Conservation (phyloP, 2,329 filamentous ascomycete genomes). For the Kalaharituber pfeilii region DNA sequence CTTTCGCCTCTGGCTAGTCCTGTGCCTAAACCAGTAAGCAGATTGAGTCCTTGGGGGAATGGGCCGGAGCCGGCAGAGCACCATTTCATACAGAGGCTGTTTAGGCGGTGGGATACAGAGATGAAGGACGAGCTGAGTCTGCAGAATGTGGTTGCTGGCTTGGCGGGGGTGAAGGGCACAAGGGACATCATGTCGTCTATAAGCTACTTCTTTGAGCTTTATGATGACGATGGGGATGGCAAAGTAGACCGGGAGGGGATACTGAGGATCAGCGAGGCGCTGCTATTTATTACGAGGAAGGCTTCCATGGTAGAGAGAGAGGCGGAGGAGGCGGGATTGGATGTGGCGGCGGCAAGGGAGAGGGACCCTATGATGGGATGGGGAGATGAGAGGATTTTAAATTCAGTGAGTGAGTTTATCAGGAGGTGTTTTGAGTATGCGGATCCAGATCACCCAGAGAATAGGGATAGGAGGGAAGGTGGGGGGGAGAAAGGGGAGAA, state of each 20-base stretch:
- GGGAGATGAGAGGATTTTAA: slow-evolving; percentile 74
- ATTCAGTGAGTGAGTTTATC: slow-evolving; percentile 89
- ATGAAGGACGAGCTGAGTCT: slow-evolving; percentile 61
- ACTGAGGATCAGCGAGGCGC: slow-evolving; percentile 76
- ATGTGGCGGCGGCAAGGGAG: not conserved
- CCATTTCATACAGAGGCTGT: slow-evolving; percentile 80
- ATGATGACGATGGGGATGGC: slow-evolving; percentile 82
- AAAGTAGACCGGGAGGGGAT: slow-evolving; percentile 92
- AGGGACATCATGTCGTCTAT: slow-evolving; percentile 96
- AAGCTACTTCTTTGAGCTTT: slow-evolving; percentile 93
- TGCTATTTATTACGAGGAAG: slow-evolving; percentile 78
- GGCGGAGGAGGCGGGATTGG: slow-evolving; percentile 22
- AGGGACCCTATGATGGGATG: slow-evolving; percentile 24
- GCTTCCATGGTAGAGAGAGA: slow-evolving; percentile 40
- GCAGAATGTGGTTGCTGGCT: slow-evolving; percentile 78
- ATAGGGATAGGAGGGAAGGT: slow-evolving; percentile 27
- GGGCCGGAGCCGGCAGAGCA: slow-evolving; percentile 68
- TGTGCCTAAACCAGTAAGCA: not conserved
- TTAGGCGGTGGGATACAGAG: slow-evolving; percentile 72
- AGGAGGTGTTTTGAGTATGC: slow-evolving; percentile 94
- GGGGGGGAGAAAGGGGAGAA: slow-evolving; percentile 32
- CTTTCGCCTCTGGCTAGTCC: not conserved
- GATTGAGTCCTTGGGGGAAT: slow-evolving; percentile 36
- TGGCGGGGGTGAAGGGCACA: slow-evolving; percentile 81
- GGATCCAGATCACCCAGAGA: slow-evolving; percentile 39